Evolutionary conservation across 1,284 basidiomycete species (phyloP), one percentile per base, ranked within the genome.

Genomic region (Rhodotorula mucilaginosa): DNA sequence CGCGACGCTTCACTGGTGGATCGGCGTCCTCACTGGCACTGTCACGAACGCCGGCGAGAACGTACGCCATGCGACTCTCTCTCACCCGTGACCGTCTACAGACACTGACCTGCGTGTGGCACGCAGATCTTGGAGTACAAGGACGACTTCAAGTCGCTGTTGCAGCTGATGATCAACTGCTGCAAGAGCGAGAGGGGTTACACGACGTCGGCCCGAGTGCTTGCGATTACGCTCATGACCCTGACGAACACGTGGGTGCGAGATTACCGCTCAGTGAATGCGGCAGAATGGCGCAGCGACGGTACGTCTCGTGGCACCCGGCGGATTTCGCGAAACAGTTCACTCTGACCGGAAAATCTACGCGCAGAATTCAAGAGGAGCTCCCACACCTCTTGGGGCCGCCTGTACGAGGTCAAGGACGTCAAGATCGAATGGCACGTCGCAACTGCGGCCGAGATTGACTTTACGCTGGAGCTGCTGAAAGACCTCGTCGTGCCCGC

Each of bases 1-100:
- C 79, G 94, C 93, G 2, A 90, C 92, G 1, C 83, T 99, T 65
- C 94, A 97, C 81, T 98, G 95, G 93, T 94, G 92, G 80, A 85
- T 92, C 80, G 84, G 88, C 8, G 89, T 93, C 54, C 82, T 93
- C 51, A 87, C 90, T 63, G 92, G 90, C 61, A 89, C 89, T 74
- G 84, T 92, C 65, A 89, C 88, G 3, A 89, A 89, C 76, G 88
- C 88, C 2, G 90, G 89, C 10, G 79, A 83, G 65, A 83, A 84
- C 54, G 88, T 90, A 18, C 49, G 26, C n/a, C 5, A 23, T 49
- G 19, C 58, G 34, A 16, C 12, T 21, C 29, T 49, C 12, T 21
- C 29, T 49, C 23, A 10, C 10, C 3, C 1, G 8, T 31, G 4
- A 5, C 21, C 7, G 4, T 49, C 8, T 59, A 26, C 29, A 61